Conservation (phyloP, 1,284 basidiomycete genomes). For the Apiotrichum mycotoxinovorans region DNA sequence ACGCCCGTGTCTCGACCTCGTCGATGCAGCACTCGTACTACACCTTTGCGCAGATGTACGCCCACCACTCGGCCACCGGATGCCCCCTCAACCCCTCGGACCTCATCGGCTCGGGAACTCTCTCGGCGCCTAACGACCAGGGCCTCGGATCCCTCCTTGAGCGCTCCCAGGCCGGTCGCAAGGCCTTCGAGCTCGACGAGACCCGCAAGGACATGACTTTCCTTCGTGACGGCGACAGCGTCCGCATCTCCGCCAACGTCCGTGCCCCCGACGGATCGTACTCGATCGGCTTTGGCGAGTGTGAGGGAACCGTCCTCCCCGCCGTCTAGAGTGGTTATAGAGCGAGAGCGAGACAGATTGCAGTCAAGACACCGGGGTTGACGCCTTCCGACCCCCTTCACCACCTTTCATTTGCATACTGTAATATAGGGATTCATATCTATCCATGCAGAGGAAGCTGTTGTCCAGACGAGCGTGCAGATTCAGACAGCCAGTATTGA, state of each 20-base stretch:
- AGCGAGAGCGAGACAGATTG: neutral
- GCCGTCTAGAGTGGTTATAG: neutral
- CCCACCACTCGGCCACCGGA: slow-evolving; percentile 31
- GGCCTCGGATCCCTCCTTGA: slow-evolving; percentile 27
- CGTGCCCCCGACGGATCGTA: slow-evolving; percentile 9
- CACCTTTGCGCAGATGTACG: slow-evolving; percentile 27
- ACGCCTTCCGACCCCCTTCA: no score
- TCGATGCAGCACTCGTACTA: slow-evolving; percentile 19
- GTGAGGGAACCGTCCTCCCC: slow-evolving; percentile 20
- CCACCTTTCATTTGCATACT: no score
- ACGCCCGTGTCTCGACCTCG: slow-evolving; percentile 8
- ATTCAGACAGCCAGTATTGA: no score
- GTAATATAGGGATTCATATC: no score
- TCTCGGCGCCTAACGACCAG: slow-evolving; percentile 15
- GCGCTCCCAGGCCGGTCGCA: slow-evolving; percentile 12
- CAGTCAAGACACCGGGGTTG: no score
- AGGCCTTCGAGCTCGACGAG: slow-evolving; percentile 17
- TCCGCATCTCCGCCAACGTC: slow-evolving; percentile 11
- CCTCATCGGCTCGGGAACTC: slow-evolving; percentile 31
- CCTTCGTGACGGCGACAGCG: slow-evolving; percentile 21
- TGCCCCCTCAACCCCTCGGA: slow-evolving; percentile 26
- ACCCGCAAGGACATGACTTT: slow-evolving; percentile 21
- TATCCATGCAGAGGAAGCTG: no score
- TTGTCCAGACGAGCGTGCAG: no score
- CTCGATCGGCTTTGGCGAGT: slow-evolving; percentile 18